phyloP scores from a whole-genome alignment of 352 stramenopile species.

The Peronosclerospora sorghi region DNA sequence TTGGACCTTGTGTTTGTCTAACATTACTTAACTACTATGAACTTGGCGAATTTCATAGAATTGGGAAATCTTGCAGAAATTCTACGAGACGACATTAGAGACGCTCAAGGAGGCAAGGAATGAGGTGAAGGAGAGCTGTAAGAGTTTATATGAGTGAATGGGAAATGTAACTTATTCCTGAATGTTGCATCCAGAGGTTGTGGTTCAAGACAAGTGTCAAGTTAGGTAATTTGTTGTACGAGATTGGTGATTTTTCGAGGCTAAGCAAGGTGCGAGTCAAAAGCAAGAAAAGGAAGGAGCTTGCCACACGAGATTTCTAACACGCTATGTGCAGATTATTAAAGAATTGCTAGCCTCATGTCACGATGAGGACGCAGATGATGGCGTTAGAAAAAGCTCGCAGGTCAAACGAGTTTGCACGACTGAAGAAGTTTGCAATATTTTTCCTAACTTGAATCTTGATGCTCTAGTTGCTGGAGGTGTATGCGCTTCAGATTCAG shows the following conservation, averaged over 20 bases:
- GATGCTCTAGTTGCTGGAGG: slow-evolving; percentile 74
- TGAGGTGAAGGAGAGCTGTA: slow-evolving; percentile 19
- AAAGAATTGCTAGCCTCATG: slow-evolving; percentile 82
- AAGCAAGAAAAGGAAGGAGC: no score
- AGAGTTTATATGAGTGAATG: background rate
- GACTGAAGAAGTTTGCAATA: no score
- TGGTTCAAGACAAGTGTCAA: slow-evolving; percentile 97
- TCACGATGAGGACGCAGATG: slow-evolving; percentile 74
- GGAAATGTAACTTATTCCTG: background rate
- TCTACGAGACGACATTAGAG: slow-evolving; percentile 81
- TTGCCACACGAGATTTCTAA: no score
- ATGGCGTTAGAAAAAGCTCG: slow-evolving; percentile 75
- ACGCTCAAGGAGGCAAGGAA: slow-evolving; percentile 77
- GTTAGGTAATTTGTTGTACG: slow-evolving; percentile 88
- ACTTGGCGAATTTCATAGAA: slow-evolving; percentile 25
- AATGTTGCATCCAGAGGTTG: slow-evolving; percentile 61
- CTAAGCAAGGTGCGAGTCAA: slow-evolving; percentile 40
- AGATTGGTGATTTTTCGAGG: slow-evolving; percentile 62
- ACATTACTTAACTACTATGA: no score
- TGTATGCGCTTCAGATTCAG: slow-evolving; percentile 89
- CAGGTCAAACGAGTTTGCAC: slow-evolving; percentile 24
- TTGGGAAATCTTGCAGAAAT: slow-evolving; percentile 75
- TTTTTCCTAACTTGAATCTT: slow-evolving; percentile 13
- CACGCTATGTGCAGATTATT: slow-evolving; percentile 36
- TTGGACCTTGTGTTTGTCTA: no score